These are phyloP conservation scores for Cladosporium sp. DNA, from an alignment of 2,329 filamentous ascomycete genomes.

Conservation along the genomic window DNA sequence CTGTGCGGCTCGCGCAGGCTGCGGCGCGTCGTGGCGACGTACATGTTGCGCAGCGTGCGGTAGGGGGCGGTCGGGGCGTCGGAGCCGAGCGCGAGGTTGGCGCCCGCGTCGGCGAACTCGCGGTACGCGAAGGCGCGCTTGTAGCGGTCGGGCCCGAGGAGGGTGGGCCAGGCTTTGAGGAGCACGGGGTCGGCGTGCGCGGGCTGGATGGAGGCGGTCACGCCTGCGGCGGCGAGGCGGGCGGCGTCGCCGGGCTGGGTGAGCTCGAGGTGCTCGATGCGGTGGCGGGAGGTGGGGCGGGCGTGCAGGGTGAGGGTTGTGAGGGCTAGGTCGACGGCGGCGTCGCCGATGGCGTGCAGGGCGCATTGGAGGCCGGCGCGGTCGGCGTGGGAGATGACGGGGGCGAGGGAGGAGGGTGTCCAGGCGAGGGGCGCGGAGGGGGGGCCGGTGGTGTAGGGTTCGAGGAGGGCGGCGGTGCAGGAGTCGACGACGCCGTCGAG, in stretches of 20 bases:
- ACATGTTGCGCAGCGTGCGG: conserved; percentile 50
- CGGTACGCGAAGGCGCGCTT: conserved; percentile 57
- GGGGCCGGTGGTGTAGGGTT: conserved; percentile 50
- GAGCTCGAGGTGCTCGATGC: conserved; percentile 61
- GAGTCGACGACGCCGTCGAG: conserved; percentile 60
- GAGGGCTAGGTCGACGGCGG: conserved; percentile 52
- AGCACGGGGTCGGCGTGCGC: conserved; percentile 78
- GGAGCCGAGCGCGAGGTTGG: conserved; percentile 51
- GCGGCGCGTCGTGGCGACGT: conserved; percentile 52
- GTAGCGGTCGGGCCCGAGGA: conserved; percentile 51
- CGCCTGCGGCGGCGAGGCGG: conserved; percentile 52
- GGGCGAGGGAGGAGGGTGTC: conserved; percentile 46
- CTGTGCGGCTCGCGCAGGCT: conserved; percentile 46
- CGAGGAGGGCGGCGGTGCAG: conserved; percentile 55
- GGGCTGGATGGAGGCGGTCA: conserved; percentile 86
- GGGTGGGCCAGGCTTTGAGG: conserved; percentile 53
- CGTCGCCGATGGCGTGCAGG: conserved; percentile 60
- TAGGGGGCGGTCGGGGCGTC: conserved; percentile 57
- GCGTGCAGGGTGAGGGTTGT: conserved; percentile 45
- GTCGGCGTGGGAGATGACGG: conserved; percentile 50
- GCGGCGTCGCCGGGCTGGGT: conserved; percentile 49
- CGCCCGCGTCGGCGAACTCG: conserved; percentile 52
- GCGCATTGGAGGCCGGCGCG: conserved; percentile 53
- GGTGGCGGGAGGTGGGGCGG: conserved; percentile 46
- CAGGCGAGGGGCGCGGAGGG: conserved; percentile 48